phyloP scores from a whole-genome alignment of 331 rosid species.

The Saraca asoca region DNA sequence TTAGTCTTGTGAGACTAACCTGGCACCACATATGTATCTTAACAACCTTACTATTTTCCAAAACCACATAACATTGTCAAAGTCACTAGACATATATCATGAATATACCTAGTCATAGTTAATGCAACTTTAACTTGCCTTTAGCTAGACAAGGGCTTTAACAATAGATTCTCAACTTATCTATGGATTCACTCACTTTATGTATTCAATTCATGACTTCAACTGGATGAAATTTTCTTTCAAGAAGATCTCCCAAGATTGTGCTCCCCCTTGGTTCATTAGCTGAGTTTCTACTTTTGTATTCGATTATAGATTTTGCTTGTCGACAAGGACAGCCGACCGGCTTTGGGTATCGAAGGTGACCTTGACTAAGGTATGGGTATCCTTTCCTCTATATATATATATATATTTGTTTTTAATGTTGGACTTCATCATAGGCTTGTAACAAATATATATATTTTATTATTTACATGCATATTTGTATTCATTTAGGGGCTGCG shows the following conservation, averaged over 20 bases:
- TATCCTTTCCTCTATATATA: conserved; percentile 5
- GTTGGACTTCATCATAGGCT: conserved; percentile 24
- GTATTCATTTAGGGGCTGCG: conserved; percentile 63
- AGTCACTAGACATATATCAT: conserved; percentile 4
- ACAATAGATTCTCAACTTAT: conserved; percentile 18
- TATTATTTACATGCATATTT: conserved; percentile 5
- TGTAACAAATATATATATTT: neutral
- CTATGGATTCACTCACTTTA: conserved; percentile 10
- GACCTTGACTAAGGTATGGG: conserved; percentile 70
- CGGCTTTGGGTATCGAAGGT: conserved; percentile 66
- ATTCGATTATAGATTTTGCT: too few species aligned
- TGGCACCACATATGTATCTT: neutral
- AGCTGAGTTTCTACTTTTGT: conserved; percentile 22
- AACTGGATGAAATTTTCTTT: conserved; percentile 27
- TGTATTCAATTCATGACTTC: neutral
- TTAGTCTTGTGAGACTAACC: conserved; percentile 5
- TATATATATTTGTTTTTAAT: neutral
- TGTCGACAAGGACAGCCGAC: conserved; percentile 66
- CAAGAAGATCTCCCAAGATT: conserved; percentile 1
- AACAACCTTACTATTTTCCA: neutral
- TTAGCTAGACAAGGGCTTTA: conserved; percentile 6
- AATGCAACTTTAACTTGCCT: conserved; percentile 18
- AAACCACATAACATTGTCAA: conserved; percentile 2
- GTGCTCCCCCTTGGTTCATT: neutral
- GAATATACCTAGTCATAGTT: neutral